phyloP scores from a whole-genome alignment of 352 stramenopile genomes.

The Globisporangium rhizosaccharum region DNA sequence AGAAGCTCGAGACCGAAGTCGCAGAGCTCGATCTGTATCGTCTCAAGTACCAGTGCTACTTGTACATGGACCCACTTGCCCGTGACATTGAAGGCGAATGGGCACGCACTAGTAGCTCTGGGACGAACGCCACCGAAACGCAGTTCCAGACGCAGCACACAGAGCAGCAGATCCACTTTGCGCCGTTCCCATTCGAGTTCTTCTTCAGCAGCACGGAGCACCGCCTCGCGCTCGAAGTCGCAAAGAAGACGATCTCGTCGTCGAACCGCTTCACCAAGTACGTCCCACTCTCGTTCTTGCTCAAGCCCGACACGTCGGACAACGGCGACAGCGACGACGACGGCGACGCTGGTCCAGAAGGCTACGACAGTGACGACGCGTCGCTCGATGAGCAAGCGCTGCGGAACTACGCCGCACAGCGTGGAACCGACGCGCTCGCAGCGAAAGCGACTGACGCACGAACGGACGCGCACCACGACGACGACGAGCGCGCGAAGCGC shows the following conservation, averaged over 20 bases:
- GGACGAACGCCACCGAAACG: not conserved
- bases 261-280: conserved; percentile 77
- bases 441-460: conserved; percentile 14
- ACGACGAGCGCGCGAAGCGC: conserved; percentile 21
- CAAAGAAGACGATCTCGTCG: conserved; percentile 72
- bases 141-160: conserved; percentile 20
- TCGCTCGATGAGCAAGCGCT: conserved; percentile 47
- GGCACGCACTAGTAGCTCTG: conserved; percentile 19
- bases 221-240: conserved; percentile 58
- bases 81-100: conserved; percentile 50
- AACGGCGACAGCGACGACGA: conserved; percentile 66
- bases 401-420: conserved; percentile 22
- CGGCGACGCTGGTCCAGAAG: conserved; percentile 40
- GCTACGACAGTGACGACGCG: conserved; percentile 68
- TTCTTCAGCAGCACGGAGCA: conserved; percentile 60
- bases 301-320: conserved; percentile 69
- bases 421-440: conserved; percentile 10
- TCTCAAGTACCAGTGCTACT: conserved; percentile 74
- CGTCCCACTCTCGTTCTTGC: conserved; percentile 71
- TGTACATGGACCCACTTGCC: conserved; percentile 75
- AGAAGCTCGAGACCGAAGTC: conserved; percentile 67
- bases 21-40: conserved; percentile 69
- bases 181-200: conserved; percentile 71
- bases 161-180: conserved; percentile 24
- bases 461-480: conserved; percentile 26